Conservation (phyloP, 1,284 basidiomycete genomes). For the Boletus mariae region DNA sequence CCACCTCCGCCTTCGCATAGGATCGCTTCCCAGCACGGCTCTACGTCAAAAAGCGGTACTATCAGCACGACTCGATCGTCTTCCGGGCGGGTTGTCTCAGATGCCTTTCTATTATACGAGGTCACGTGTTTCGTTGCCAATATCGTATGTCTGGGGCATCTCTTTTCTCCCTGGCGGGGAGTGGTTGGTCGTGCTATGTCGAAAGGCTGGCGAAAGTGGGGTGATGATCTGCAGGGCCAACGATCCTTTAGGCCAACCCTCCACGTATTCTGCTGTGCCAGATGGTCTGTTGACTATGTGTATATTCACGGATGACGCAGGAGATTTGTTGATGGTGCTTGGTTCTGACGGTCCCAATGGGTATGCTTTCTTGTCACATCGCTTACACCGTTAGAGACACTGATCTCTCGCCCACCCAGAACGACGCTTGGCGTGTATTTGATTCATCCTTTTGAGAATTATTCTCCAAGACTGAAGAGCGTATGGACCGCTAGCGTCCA, state of each 20-base stretch:
- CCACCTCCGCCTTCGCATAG: neutral
- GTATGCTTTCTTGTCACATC: neutral
- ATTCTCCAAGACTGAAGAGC: neutral
- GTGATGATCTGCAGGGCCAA: constrained; percentile 10
- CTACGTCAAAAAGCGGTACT: constrained; percentile 7
- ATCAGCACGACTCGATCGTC: constrained; percentile 7
- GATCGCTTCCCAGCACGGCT: neutral
- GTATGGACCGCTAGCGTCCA: neutral
- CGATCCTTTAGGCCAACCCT: neutral
- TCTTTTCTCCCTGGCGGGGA: constrained; percentile 14
- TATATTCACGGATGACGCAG: constrained; percentile 7
- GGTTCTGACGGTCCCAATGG: constrained; percentile 1
- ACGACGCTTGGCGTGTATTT: constrained; percentile 7
- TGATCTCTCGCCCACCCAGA: neutral
- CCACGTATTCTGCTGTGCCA: neutral
- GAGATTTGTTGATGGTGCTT: constrained; percentile 6
- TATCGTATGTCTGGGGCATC: constrained; percentile 6
- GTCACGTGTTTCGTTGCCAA: constrained; percentile 1
- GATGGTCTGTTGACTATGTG: constrained; percentile 2
- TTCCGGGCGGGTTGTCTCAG: constrained; percentile 3
- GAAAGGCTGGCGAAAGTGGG: neutral
- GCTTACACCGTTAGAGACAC: too few species aligned
- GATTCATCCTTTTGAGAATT: neutral
- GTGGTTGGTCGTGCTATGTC: constrained; percentile 12
- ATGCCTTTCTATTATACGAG: constrained; percentile 2